These are phyloP conservation scores for Clarireedia monteithiana DNA, from an alignment of 2,329 filamentous ascomycete species.

Conservation along the genomic window DNA sequence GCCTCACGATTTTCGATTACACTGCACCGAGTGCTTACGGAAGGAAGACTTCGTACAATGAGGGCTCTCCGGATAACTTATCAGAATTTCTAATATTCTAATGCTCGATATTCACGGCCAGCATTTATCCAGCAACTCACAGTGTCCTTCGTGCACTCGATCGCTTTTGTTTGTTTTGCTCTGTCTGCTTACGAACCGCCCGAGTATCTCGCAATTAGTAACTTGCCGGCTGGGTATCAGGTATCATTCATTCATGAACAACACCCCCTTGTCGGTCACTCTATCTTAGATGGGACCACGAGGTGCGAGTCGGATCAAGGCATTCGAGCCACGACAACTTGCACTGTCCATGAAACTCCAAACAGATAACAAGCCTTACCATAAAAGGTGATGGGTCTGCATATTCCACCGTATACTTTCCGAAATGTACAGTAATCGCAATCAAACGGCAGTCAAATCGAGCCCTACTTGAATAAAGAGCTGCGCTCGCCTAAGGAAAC, in stretches of 20 bases:
- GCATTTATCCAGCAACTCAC: too few species aligned
- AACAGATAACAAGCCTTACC: background rate
- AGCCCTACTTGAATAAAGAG: too few species aligned
- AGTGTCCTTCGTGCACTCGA: too few species aligned
- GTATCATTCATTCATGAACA: constrained; percentile 2
- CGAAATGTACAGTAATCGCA: background rate
- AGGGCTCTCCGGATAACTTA: background rate
- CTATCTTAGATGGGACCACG: constrained; percentile 12
- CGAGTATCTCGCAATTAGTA: background rate
- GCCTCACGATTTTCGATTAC: background rate
- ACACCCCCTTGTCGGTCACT: constrained; percentile 13
- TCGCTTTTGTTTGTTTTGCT: too few species aligned
- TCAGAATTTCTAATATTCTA: background rate
- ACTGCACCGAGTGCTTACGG: background rate
- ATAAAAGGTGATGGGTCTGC: background rate
- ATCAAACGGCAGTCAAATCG: too few species aligned
- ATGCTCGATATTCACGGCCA: too few species aligned
- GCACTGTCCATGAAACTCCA: background rate
- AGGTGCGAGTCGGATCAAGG: constrained; percentile 17
- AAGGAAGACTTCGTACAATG: background rate
- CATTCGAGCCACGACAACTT: constrained; percentile 30
- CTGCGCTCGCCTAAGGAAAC: too few species aligned
- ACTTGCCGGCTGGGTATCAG: background rate
- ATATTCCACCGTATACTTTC: background rate
- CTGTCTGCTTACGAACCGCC: background rate